phyloP scores from a whole-genome alignment of 164 flowering plant species.

The Piper betle region DNA sequence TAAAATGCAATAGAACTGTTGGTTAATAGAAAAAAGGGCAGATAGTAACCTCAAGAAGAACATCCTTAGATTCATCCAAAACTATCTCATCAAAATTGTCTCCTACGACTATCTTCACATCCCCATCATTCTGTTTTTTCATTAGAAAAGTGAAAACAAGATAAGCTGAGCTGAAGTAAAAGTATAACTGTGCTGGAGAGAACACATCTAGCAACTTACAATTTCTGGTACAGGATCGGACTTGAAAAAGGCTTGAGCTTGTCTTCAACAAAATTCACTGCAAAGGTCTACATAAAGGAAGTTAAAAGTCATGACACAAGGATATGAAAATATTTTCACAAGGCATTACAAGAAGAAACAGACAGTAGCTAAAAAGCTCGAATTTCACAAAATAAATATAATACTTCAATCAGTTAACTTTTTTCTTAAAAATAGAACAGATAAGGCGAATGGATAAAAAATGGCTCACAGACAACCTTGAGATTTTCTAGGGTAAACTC shows the following conservation, averaged over 20 bases:
- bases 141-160: not conserved
- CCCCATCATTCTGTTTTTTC: slow-evolving; percentile 63
- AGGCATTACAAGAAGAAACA: too few species aligned
- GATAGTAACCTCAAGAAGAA: slow-evolving; percentile 79
- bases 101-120: slow-evolving; percentile 84
- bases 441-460: not conserved
- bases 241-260: slow-evolving; percentile 84
- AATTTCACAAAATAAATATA: too few species aligned
- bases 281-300: slow-evolving; percentile 44
- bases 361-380: too few species aligned
- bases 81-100: slow-evolving; percentile 88
- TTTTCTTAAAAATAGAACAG: too few species aligned
- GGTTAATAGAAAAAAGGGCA: not conserved
- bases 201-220: slow-evolving; percentile 27
- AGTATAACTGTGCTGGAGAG: not conserved
- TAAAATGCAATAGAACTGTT: too few species aligned
- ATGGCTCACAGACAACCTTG: slow-evolving; percentile 38
- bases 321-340: too few species aligned
- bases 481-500: slow-evolving; percentile 51
- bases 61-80: slow-evolving; percentile 95
- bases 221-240: slow-evolving; percentile 87
- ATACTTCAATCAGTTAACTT: too few species aligned
- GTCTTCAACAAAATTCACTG: slow-evolving; percentile 60
- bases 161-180: not conserved
- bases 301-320: not conserved